phyloP scores from a whole-genome alignment of 106 monocot species.

The Phalaenopsis equestris region DNA sequence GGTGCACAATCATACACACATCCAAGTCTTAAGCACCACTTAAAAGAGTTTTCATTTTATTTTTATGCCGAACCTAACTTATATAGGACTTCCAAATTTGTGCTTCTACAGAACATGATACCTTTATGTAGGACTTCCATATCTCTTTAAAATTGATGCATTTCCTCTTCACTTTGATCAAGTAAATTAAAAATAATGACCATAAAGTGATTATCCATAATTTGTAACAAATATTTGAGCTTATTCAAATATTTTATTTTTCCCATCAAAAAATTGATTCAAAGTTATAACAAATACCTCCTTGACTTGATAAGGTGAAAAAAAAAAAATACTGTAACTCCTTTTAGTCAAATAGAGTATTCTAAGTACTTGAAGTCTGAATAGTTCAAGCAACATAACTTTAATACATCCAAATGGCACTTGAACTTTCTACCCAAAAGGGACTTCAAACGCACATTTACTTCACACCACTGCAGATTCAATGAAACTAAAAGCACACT shows the following conservation, averaged over 20 bases:
- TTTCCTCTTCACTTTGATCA: not conserved
- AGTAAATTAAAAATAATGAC: not conserved
- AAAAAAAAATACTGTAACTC: too few relatives aligned
- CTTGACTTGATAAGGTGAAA: too few relatives aligned
- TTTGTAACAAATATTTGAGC: not conserved
- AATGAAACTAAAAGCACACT: too few relatives aligned
- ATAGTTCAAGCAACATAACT: too few relatives aligned
- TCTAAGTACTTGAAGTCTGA: too few relatives aligned
- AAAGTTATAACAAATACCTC: not conserved
- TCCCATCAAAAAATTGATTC: not conserved
- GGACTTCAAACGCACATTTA: too few relatives aligned
- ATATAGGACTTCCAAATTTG: not conserved
- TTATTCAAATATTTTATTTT: not conserved
- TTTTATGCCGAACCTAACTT: not conserved
- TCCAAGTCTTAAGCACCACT: not conserved
- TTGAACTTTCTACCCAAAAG: too few relatives aligned
- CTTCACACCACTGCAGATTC: too few relatives aligned
- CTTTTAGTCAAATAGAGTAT: too few relatives aligned
- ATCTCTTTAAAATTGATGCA: not conserved
- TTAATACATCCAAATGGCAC: too few relatives aligned
- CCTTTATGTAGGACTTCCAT: not conserved
- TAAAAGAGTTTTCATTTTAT: not conserved
- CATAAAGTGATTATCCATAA: not conserved
- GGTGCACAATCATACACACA: not conserved
- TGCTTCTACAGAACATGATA: not conserved